A percentile compares a stretch with the other conserved stretches of the same genome.
These are phyloP conservation scores for Physaria fendleri DNA, from an alignment of 345 rosid genomes.

Conservation along the genomic window DNA sequence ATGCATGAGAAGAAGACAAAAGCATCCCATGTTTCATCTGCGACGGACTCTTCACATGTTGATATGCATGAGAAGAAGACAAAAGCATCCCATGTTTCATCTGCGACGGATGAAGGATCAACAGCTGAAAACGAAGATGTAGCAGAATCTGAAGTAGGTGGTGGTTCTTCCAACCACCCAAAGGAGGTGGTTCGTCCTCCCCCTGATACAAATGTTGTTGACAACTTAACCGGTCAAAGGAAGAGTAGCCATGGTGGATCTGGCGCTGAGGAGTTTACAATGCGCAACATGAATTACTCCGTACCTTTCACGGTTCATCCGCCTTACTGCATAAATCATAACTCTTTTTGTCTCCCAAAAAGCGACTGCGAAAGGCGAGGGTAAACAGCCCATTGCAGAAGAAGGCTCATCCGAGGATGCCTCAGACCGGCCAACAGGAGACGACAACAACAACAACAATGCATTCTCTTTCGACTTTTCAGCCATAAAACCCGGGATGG, in stretches of 20 bases:
- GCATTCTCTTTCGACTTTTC: constrained; percentile 54
- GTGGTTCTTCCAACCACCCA: constrained; percentile 64
- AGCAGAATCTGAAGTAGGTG: constrained; percentile 84
- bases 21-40: constrained; percentile 61
- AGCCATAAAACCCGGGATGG: constrained; percentile 84
- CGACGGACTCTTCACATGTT: constrained; percentile 45
- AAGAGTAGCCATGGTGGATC: constrained; percentile 22
- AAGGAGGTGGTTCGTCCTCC: constrained; percentile 48
- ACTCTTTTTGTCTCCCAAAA: background rate
- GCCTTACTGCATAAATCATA: background rate
- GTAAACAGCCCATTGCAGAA: constrained; percentile 58
- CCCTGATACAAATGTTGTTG: constrained; percentile 35
- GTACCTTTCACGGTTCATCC: constrained; percentile 54
- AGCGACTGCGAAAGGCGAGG: constrained; percentile 51
- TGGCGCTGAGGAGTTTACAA: constrained; percentile 46
- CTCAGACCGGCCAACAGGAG: constrained; percentile 44
- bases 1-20: constrained; percentile 47
- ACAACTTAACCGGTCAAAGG: constrained; percentile 33
- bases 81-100: constrained; percentile 63
- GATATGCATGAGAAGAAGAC: constrained; percentile 49
- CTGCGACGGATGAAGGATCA: constrained; percentile 77
- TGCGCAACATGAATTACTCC: constrained; percentile 44
- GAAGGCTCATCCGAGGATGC: constrained; percentile 66
- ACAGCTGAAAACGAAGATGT: constrained; percentile 93
- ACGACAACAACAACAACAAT: constrained; percentile 18